Conservation (phyloP, 2,329 filamentous ascomycete genomes). For the Cladorrhinum sp. region DNA sequence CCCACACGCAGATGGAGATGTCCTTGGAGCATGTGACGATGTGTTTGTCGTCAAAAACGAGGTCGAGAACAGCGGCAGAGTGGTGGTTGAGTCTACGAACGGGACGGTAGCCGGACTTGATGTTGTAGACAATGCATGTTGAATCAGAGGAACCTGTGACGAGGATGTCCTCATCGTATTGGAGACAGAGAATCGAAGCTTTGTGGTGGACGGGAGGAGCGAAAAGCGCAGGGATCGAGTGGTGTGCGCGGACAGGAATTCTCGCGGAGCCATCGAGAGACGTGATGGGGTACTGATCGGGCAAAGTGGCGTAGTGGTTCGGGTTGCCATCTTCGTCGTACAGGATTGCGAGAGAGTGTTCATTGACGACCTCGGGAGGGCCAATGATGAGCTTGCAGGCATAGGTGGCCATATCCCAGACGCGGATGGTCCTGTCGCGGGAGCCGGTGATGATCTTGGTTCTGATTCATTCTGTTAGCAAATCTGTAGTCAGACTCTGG, state of each 20-base stretch:
- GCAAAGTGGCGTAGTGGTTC: slow-evolving; percentile 54
- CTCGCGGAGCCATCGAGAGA: slow-evolving; percentile 21
- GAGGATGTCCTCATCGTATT: slow-evolving; percentile 89
- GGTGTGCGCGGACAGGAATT: slow-evolving; percentile 34
- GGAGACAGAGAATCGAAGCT: slow-evolving; percentile 89
- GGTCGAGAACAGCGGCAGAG: slow-evolving; percentile 83
- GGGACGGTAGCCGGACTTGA: slow-evolving; percentile 74
- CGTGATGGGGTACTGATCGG: slow-evolving; percentile 42
- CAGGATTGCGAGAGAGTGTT: slow-evolving; percentile 45
- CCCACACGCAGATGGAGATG: slow-evolving; percentile 90
- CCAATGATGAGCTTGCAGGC: slow-evolving; percentile 85
- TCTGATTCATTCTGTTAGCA: slow-evolving; percentile 42
- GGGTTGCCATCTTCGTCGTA: slow-evolving; percentile 50
- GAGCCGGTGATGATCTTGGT: slow-evolving; percentile 96
- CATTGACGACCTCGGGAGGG: slow-evolving; percentile 62
- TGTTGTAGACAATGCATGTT: slow-evolving; percentile 86
- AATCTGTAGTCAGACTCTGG: too few relatives aligned
- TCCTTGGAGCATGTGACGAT: slow-evolving; percentile 99
- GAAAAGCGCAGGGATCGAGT: slow-evolving; percentile 51
- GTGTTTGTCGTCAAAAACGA: slow-evolving; percentile 86
- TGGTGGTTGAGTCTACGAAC: slow-evolving; percentile 76
- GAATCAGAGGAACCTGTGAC: slow-evolving; percentile 93
- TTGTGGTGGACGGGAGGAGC: slow-evolving; percentile 71
- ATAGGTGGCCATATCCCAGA: slow-evolving; percentile 92
- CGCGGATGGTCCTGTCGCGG: slow-evolving; percentile 88